Evolutionary conservation across 2,329 filamentous ascomycete genomes (phyloP), one percentile per base, ranked within the genome.

Genomic region (Rutstroemia sp.): DNA sequence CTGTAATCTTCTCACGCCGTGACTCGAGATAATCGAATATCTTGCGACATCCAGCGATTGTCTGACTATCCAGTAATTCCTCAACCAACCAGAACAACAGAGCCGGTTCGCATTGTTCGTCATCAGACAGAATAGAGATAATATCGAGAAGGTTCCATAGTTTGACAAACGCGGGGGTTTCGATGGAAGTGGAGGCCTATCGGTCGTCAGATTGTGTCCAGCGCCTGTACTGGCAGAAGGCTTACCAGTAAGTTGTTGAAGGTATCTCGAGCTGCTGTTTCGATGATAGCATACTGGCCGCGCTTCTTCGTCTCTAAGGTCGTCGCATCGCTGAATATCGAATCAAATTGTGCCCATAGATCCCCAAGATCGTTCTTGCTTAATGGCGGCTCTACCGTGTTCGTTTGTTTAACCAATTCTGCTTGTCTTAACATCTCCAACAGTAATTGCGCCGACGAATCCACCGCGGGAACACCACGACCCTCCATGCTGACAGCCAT

Each of bases 11-110:
- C 70, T 97, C 92, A 67, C 94, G 83, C 58, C 95, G 82, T 21
- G 94, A 96, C 70, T 99, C 95, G 45, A 99, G 80, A 66, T 92
- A 99, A 68, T 95, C 91, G 69, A 99, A 97, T 14, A 97, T 87
- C 59, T 83, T 88, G 58, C 91, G 86, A 69, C 94, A 99, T 34
- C 89, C 92, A 23, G 90, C 82, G 44, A 96, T 95, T 0, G 92
- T 96, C 71, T 99, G 92, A 67, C 91, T 96, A 71, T 99, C 95
- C 25, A 99, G 79, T 1, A 99, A 81, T 72, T 97, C 94, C 70
- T 99, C 94, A 19, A 96, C 84, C 16, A 99, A 82, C 81, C 89
- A 92, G 67, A 96, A 91, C 7, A 94, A 79, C 8, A 99, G 77
- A 17, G 87, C 88, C 0, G 89, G 83, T 61, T 96, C 91, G 69